These are phyloP conservation scores for Claviceps monticola DNA, from an alignment of 2,329 filamentous ascomycete genomes.

Conservation along the genomic window DNA sequence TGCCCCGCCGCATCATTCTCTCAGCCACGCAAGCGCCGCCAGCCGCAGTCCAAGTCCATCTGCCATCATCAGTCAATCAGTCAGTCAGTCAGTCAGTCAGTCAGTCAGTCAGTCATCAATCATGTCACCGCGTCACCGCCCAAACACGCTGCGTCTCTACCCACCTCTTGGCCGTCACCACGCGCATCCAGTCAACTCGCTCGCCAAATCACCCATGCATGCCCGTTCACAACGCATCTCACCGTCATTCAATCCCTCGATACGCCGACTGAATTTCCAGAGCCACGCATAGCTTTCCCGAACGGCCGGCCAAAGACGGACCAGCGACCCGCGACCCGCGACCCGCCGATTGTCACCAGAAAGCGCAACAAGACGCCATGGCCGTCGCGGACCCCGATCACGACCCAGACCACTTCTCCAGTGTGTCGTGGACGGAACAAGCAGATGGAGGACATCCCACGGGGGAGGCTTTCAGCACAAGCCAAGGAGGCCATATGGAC, in stretches of 20 bases:
- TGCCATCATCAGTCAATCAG: background rate
- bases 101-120: background rate
- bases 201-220: background rate
- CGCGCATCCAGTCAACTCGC: background rate
- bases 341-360: background rate
- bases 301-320: background rate
- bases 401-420: constrained; percentile 61
- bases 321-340: background rate
- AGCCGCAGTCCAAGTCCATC: background rate
- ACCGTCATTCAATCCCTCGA: background rate
- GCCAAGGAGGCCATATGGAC: constrained; percentile 27
- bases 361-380: constrained; percentile 8
- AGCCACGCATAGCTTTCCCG: background rate
- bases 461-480: constrained; percentile 29
- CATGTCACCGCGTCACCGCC: too few relatives aligned
- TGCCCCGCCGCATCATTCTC: too few relatives aligned
- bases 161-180: background rate
- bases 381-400: constrained; percentile 40
- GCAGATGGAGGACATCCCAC: constrained; percentile 20
- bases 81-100: background rate
- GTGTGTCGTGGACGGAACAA: constrained; percentile 63
- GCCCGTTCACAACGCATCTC: background rate
- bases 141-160: background rate
- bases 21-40: too few relatives aligned
- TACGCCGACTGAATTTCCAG: background rate